A percentile compares a stretch with the other conserved stretches of the same genome.
phyloP scores from a whole-genome alignment of 345 rosid genomes.

The Camelina hispida region DNA sequence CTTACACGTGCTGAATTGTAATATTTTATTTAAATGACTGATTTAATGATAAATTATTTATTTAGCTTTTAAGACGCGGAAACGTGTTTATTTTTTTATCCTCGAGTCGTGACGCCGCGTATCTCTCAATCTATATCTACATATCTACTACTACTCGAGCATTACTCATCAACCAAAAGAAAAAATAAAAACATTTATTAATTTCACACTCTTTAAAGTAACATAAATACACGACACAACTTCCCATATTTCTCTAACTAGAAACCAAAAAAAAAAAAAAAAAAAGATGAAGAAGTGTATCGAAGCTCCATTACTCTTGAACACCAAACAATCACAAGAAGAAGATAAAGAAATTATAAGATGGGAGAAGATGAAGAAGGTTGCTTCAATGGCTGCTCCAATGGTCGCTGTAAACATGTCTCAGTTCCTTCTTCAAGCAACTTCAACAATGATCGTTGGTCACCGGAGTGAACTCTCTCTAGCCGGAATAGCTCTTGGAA shows the following conservation, averaged over 20 bases:
- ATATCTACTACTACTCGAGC: too few relatives aligned
- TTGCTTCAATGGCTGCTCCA: slow-evolving; percentile 48
- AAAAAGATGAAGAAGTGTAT: slow-evolving; percentile 8
- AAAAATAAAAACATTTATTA: neutral
- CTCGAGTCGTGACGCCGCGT: neutral
- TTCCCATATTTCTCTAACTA: slow-evolving; percentile 11
- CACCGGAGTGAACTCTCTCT: slow-evolving; percentile 40
- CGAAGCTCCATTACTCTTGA: slow-evolving; percentile 36
- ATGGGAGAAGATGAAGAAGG: slow-evolving; percentile 45
- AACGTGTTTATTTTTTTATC: neutral
- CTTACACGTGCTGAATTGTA: neutral
- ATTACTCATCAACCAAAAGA: neutral
- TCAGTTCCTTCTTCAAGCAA: slow-evolving; percentile 41
- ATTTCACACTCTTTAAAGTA: neutral
- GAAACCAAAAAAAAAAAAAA: neutral
- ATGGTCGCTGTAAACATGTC: slow-evolving; percentile 45
- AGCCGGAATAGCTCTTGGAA: slow-evolving; percentile 43
- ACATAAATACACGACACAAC: slow-evolving; percentile 12
- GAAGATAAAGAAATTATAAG: slow-evolving; percentile 27
- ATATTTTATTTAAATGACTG: neutral
- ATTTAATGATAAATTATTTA: too few relatives aligned
- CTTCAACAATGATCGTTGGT: slow-evolving; percentile 45
- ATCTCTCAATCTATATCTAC: neutral
- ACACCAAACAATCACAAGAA: slow-evolving; percentile 20
- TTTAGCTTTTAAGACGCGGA: neutral